These are phyloP conservation scores for Epichloe gansuensis DNA, from an alignment of 2,329 filamentous ascomycete species.

Conservation along the genomic window DNA sequence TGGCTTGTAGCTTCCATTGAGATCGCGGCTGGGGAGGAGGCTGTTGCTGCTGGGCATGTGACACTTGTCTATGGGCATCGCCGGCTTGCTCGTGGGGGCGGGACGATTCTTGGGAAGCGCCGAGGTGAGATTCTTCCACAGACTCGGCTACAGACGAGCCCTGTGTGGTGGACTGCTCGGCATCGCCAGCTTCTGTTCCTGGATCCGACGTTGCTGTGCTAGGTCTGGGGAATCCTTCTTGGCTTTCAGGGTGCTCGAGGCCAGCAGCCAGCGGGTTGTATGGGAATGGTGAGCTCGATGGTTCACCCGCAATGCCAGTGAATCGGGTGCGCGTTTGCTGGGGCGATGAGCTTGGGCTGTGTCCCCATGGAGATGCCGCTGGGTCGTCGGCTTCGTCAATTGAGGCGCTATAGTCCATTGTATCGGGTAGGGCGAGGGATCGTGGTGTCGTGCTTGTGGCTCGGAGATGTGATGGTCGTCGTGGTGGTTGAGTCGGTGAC, in stretches of 20 bases:
- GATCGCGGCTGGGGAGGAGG: conserved; percentile 49
- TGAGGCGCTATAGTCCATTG: conserved; percentile 48
- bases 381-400: conserved; percentile 43
- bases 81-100: conserved; percentile 6
- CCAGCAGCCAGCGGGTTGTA: conserved; percentile 31
- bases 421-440: background rate
- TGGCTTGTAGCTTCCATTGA: conserved; percentile 78
- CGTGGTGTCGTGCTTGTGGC: background rate
- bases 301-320: conserved; percentile 26
- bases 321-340: conserved; percentile 33
- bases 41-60: conserved; percentile 32
- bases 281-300: conserved; percentile 30
- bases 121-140: conserved; percentile 9
- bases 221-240: conserved; percentile 32
- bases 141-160: conserved; percentile 6
- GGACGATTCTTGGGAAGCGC: conserved; percentile 9
- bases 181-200: conserved; percentile 26
- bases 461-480: background rate
- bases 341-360: conserved; percentile 39
- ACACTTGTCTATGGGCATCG: conserved; percentile 11
- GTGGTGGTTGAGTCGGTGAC: background rate
- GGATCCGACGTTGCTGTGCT: conserved; percentile 34
- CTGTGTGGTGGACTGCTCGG: conserved; percentile 21
- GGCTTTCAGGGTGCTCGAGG: conserved; percentile 24
- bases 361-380: conserved; percentile 43